Conservation (phyloP, 2,329 filamentous ascomycete species). For the Pseudogymnoascus sp. region DNA sequence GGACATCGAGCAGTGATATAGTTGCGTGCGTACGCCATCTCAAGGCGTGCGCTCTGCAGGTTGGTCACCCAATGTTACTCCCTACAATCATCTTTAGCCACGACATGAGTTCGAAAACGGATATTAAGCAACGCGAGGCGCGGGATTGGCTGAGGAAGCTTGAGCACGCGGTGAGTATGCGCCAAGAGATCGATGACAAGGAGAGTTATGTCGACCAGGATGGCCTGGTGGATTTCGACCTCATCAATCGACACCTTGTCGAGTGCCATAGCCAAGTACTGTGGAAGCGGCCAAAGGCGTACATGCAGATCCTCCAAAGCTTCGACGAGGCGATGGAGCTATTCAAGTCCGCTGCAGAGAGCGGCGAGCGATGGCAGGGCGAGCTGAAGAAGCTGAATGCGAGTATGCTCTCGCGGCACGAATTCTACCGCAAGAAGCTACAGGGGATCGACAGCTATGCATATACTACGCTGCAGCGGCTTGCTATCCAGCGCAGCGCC, state of each 20-base stretch:
- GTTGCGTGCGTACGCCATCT: conserved; percentile 44
- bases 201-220: conserved; percentile 45
- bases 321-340: conserved; percentile 36
- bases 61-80: conserved; percentile 53
- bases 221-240: conserved; percentile 49
- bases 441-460: conserved; percentile 57
- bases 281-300: conserved; percentile 58
- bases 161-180: conserved; percentile 55
- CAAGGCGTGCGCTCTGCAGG: conserved; percentile 42
- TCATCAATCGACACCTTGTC: conserved; percentile 54
- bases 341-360: conserved; percentile 11
- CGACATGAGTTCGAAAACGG: conserved; percentile 49
- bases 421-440: conserved; percentile 55
- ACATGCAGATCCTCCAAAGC: conserved; percentile 45
- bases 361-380: conserved; percentile 11
- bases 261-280: conserved; percentile 58
- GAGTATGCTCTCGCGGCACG: conserved; percentile 46
- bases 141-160: conserved; percentile 55
- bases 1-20: conserved; percentile 51
- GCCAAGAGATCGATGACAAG: conserved; percentile 33
- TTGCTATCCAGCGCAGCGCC: conserved; percentile 55
- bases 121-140: conserved; percentile 55
- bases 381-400: conserved; percentile 41
- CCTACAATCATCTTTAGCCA: conserved; percentile 53
- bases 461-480: conserved; percentile 51